Evolutionary conservation across 768 basidiomycete genomes (phyloP), one percentile per base, ranked within the genome.

Genomic region (Cyclocybe aegerita): DNA sequence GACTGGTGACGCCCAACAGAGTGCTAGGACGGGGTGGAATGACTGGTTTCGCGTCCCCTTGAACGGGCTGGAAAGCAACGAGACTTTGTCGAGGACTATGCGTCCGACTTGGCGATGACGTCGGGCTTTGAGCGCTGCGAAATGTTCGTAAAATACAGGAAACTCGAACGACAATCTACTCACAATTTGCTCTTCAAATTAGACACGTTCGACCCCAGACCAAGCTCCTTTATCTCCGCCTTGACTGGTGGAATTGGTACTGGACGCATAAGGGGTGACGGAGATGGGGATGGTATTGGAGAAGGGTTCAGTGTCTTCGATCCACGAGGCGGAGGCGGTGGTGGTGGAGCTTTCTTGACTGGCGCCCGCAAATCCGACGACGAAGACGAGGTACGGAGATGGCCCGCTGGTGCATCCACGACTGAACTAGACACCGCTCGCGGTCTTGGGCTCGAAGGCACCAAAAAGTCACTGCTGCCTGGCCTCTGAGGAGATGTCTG

Each of bases 261-360:
- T 0, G 83, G 81, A 11, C 79, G 74, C 47, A 81, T 60, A n/a
- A 79, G 67, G 14, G 82, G 81, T 0, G 82, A 78, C 17, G 67
- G 67, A 12, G 74, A 74, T 2, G 72, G 71, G n/a, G 68, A 66
- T 4, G 73, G 66, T 29, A 74, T 65, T 0, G 73, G 65, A 3
- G 70, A 57, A 31, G 77, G 73, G 1, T 73, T 66, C 1, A 63
- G 54, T 2, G 65, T 46, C 41, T 68, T 77, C 62, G 49, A 56
- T 36, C 51, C 65, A 50, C 63, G 65, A 41, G 75, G 64, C n/a
- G 81, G 77, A 1, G 81, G 80, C 1, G 85, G 85, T 0, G 85
- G 85, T 0, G 80, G 81, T 0, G 85, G 84, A 2, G 77, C 74
- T 43, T 82, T 76, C 54, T 75, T 79, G 4, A 66, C 62, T 10